Percentiles rank a stretch among this genome's conserved stretches.
Conservation (phyloP, 139 green algal species). For the Astrephomene gubernaculifera region DNA sequence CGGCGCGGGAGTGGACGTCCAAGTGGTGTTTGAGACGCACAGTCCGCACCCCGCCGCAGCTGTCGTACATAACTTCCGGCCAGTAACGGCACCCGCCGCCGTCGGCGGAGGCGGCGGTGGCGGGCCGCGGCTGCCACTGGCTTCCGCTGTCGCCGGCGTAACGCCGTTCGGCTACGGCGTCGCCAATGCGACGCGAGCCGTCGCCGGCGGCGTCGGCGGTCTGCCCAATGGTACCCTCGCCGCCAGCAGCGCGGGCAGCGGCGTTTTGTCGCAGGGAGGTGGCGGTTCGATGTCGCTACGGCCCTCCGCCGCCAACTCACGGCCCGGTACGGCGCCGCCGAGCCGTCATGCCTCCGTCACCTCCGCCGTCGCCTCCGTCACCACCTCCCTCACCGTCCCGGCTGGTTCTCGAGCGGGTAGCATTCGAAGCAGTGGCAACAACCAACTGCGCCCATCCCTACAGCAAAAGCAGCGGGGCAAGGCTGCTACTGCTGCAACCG, state of each 20-base stretch:
- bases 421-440: no score
- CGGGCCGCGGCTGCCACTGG: neutral
- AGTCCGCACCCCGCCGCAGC: slow-evolving; percentile 13
- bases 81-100: neutral
- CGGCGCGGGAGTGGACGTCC: neutral
- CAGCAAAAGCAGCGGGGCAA: no score
- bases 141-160: neutral
- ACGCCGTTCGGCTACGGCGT: neutral
- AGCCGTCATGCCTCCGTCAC: neutral
- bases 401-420: no score
- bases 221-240: neutral
- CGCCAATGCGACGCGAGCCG: neutral
- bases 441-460: no score
- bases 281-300: neutral
- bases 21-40: slow-evolving; percentile 17
- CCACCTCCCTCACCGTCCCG: neutral
- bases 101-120: neutral
- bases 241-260: neutral
- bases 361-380: neutral
- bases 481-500: no score
- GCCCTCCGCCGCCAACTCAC: neutral
- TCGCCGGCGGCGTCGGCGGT: neutral
- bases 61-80: neutral
- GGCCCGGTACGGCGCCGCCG: neutral
- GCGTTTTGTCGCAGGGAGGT: no score